Conservation (phyloP, 176 grass and related monocot genomes). For the Sorghum bicolor region Sorghum_bicolor_NCBIv3 NC_012879.2:56526001-56526500, state of each 20-base stretch:
- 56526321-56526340: constrained; percentile 18
- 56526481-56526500: not conserved
- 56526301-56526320: constrained; percentile 15
- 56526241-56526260: constrained; percentile 95
- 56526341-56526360: constrained; percentile 54
- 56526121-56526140: constrained; percentile 88
- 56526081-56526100: constrained; percentile 98
- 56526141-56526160: constrained; percentile 29
- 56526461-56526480: not conserved
- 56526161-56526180: not conserved
- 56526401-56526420: constrained; percentile 38
- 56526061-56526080: constrained; percentile 84
- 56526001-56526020: not conserved
- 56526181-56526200: constrained; percentile 2
- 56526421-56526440: constrained; percentile 18
- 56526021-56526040: constrained; percentile 8
- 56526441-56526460: constrained; percentile 1
- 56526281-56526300: constrained; percentile 38
- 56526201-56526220: constrained; percentile 35
- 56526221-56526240: constrained; percentile 95
- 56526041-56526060: not conserved
- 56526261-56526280: constrained; percentile 70
- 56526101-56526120: constrained; percentile 88
- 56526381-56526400: constrained; percentile 99
- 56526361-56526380: constrained; percentile 99